phyloP scores from a whole-genome alignment of 805 yeast species.

The Suhomyces pyralidae region DNA sequence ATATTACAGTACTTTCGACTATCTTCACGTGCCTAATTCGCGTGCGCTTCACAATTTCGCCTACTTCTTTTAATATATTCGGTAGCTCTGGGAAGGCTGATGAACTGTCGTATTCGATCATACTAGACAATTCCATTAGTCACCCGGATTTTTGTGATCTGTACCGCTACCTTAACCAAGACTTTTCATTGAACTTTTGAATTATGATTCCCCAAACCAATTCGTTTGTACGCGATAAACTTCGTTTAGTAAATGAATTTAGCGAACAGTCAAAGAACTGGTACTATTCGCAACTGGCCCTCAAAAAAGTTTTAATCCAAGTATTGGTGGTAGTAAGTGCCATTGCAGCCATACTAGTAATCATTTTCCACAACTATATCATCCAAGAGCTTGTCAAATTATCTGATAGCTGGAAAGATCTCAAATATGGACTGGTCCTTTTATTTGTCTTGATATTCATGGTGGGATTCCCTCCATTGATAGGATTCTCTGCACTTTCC shows the following conservation, averaged over 20 bases:
- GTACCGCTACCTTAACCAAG: background rate
- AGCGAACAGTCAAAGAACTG: slow-evolving; percentile 9
- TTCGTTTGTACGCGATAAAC: slow-evolving; percentile 6
- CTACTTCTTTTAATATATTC: background rate
- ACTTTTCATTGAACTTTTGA: no score
- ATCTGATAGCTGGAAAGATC: slow-evolving; percentile 45
- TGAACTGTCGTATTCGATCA: background rate
- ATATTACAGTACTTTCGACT: background rate
- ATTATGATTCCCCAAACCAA: background rate
- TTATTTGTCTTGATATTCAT: slow-evolving; percentile 53
- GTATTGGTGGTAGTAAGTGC: slow-evolving; percentile 17
- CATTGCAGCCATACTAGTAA: slow-evolving; percentile 14
- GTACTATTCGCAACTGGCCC: slow-evolving; percentile 16
- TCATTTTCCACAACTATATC: slow-evolving; percentile 36
- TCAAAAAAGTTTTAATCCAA: slow-evolving; percentile 11
- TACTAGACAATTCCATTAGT: background rate
- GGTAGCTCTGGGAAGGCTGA: background rate
- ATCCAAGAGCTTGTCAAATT: slow-evolving; percentile 36
- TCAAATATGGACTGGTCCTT: slow-evolving; percentile 40
- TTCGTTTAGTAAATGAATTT: slow-evolving; percentile 1
- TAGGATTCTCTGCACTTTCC: slow-evolving; percentile 74
- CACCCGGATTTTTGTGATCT: background rate
- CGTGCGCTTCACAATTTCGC: background rate
- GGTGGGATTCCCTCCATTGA: slow-evolving; percentile 86
- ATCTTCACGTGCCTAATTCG: background rate